Conservation (phyloP, 164 flowering plant genomes). For the Nelumbo lutea region DNA sequence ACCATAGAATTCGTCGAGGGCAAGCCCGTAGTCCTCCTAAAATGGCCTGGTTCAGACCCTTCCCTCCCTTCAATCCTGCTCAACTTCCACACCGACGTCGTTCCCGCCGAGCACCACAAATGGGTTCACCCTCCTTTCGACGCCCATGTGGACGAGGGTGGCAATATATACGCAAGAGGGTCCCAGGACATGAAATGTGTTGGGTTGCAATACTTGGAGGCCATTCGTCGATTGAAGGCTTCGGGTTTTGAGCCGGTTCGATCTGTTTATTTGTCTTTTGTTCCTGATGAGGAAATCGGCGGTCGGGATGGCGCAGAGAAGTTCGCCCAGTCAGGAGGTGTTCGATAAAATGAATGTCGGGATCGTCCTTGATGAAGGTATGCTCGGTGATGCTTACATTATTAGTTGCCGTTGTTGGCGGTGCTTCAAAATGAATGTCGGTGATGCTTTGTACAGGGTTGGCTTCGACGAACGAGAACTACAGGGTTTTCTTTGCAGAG, state of each 20-base stretch:
- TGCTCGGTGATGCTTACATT: not conserved
- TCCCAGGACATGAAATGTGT: conserved; percentile 99
- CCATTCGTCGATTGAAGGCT: conserved; percentile 54
- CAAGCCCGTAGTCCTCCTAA: conserved; percentile 77
- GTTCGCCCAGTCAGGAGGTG: conserved; percentile 49
- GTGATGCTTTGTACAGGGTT: conserved; percentile 41
- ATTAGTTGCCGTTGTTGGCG: not conserved
- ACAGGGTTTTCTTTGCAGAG: conserved; percentile 82
- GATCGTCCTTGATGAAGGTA: conserved; percentile 88
- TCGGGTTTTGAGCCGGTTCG: conserved; percentile 63
- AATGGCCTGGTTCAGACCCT: conserved; percentile 73
- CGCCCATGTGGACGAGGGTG: conserved; percentile 53
- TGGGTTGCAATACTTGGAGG: conserved; percentile 90
- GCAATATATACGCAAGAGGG: conserved; percentile 74
- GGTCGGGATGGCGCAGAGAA: conserved; percentile 83
- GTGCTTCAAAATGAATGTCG: not conserved
- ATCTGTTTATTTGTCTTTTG: conserved; percentile 66
- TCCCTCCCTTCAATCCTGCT: conserved; percentile 66
- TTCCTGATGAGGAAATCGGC: conserved; percentile 95
- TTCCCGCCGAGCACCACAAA: conserved; percentile 65
- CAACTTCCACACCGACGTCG: conserved; percentile 94
- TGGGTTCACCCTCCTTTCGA: conserved; percentile 72
- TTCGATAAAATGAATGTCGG: conserved; percentile 74
- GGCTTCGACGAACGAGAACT: conserved; percentile 68
- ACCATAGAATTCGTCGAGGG: conserved; percentile 58